These are phyloP conservation scores for Sarocladium strictum DNA, from an alignment of 2,329 filamentous ascomycete species.

Conservation along the genomic window DNA sequence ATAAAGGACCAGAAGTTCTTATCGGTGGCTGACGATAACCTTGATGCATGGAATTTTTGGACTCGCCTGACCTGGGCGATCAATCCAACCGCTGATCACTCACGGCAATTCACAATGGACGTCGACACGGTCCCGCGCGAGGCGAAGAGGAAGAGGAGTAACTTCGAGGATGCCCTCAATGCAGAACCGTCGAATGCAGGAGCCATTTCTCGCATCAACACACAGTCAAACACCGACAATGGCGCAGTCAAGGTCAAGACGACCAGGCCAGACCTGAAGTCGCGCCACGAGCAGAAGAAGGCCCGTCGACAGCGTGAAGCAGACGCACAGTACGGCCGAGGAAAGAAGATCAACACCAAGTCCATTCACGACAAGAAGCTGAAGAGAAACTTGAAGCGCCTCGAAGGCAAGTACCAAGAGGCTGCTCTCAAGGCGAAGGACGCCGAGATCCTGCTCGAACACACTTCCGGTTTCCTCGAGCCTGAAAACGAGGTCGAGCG, in stretches of 20 bases:
- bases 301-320: slow-evolving; percentile 53
- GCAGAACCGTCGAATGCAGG: background rate
- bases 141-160: slow-evolving; percentile 1
- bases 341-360: slow-evolving; percentile 66
- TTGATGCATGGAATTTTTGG: slow-evolving; percentile 28
- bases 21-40: slow-evolving; percentile 1
- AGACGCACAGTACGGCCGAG: slow-evolving; percentile 76
- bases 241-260: slow-evolving; percentile 46
- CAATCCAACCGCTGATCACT: background rate
- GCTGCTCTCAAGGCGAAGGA: slow-evolving; percentile 84
- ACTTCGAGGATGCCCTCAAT: background rate
- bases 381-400: slow-evolving; percentile 66
- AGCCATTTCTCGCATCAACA: background rate
- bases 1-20: slow-evolving; percentile 18
- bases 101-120: slow-evolving; percentile 25
- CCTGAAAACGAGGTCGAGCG: slow-evolving; percentile 81
- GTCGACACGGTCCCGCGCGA: slow-evolving; percentile 24
- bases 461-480: slow-evolving; percentile 79
- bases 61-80: background rate
- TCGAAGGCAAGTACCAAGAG: slow-evolving; percentile 78
- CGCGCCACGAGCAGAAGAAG: slow-evolving; percentile 45
- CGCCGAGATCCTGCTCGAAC: slow-evolving; percentile 89
- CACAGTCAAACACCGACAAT: slow-evolving; percentile 18
- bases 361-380: slow-evolving; percentile 85
- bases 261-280: slow-evolving; percentile 44